These are phyloP conservation scores for Aspergillus clavatus DNA, from an alignment of 2,329 filamentous ascomycete genomes.

Conservation along the genomic window DNA sequence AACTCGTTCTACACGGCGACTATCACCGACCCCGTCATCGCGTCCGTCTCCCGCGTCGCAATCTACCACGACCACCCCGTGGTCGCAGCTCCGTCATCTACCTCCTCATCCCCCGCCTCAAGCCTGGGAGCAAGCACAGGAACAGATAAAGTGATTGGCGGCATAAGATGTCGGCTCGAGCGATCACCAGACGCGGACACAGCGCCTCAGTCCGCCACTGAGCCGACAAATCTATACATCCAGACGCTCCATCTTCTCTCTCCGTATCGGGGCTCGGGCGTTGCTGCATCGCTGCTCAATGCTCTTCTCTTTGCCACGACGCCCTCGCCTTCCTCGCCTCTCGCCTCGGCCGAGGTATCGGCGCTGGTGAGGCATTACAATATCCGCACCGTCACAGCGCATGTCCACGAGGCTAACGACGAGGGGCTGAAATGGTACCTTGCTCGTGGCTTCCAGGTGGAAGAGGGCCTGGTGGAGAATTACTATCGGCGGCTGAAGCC, in stretches of 20 bases:
- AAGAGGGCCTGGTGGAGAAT: constrained; percentile 47
- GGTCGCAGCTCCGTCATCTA: constrained; percentile 18
- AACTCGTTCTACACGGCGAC: constrained; percentile 58
- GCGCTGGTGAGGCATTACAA: constrained; percentile 45
- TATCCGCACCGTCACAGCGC: constrained; percentile 52
- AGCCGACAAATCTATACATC: constrained; percentile 52
- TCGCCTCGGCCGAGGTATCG: constrained; percentile 23
- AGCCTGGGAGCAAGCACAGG: constrained; percentile 19
- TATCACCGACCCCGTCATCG: constrained; percentile 49
- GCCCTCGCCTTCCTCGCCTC: constrained; percentile 4
- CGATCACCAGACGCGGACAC: constrained; percentile 19
- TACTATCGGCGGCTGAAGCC: constrained; percentile 59
- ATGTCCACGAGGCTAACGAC: constrained; percentile 60
- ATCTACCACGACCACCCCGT: constrained; percentile 50
- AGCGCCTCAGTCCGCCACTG: constrained; percentile 4
- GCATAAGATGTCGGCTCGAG: constrained; percentile 46
- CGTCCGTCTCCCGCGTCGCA: constrained; percentile 55
- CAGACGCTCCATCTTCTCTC: constrained; percentile 57
- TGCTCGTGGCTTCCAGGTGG: constrained; percentile 51
- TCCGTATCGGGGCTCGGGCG: constrained; percentile 54
- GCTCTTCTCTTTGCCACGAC: constrained; percentile 22
- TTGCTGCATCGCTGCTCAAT: constrained; percentile 54
- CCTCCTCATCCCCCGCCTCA: constrained; percentile 8
- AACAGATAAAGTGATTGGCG: constrained; percentile 44
- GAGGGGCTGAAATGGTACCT: constrained; percentile 59